Evolutionary conservation across 495 filamentous ascomycete species (phyloP).

Genomic region (Hypomontagnella monticulosa): DNA sequence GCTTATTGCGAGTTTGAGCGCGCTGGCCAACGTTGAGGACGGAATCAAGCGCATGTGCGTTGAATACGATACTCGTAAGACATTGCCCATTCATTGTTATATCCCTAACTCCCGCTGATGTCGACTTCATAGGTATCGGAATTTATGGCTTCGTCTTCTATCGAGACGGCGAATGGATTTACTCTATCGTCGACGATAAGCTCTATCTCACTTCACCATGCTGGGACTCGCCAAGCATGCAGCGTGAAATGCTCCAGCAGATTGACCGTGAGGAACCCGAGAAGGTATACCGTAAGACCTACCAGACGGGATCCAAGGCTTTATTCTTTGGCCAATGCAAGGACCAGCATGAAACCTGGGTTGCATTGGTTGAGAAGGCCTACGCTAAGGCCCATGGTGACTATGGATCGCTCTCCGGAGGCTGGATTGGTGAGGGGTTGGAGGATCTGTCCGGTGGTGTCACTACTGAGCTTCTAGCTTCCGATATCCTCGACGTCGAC

Average conservation of each 20-base stretch:
- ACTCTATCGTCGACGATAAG: constrained; percentile 84
- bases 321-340: constrained; percentile 89
- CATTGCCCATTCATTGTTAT: background rate
- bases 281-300: constrained; percentile 80
- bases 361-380: constrained; percentile 92
- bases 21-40: constrained; percentile 79
- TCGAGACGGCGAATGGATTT: constrained; percentile 94
- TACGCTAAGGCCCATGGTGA: constrained; percentile 95
- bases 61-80: constrained; percentile 67
- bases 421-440: constrained; percentile 87
- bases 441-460: constrained; percentile 96
- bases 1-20: constrained; percentile 88
- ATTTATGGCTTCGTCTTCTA: constrained; percentile 98
- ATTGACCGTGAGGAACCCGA: constrained; percentile 72
- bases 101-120: constrained; percentile 8
- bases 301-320: constrained; percentile 82
- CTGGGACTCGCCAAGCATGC: constrained; percentile 72
- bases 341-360: constrained; percentile 92
- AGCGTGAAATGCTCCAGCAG: constrained; percentile 61
- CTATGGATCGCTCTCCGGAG: constrained; percentile 81
- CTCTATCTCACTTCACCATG: constrained; percentile 84
- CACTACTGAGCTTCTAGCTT: constrained; percentile 82
- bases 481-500: constrained; percentile 89
- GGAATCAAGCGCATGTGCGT: constrained; percentile 87
- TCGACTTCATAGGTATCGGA: constrained; percentile 65